Evolutionary conservation across 257 asterid species (phyloP).

Genomic region (Sherardia arvensis): DNA sequence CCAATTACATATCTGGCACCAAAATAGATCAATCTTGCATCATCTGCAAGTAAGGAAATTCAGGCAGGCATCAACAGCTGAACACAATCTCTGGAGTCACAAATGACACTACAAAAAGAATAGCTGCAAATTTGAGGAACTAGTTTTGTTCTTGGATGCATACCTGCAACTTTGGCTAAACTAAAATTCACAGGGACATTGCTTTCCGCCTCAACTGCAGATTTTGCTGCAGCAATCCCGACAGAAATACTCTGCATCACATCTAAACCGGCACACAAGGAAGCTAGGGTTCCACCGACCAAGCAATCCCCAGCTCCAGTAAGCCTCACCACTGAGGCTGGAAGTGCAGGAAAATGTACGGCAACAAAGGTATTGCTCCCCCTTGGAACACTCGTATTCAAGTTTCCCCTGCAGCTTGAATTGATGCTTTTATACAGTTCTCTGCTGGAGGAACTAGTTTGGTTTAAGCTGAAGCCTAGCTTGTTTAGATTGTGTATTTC

Average conservation of each 20-base stretch:
- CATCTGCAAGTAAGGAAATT: constrained; percentile 44
- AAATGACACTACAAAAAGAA: background rate
- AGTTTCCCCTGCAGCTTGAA: constrained; percentile 36
- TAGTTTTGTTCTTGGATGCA: background rate
- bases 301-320: constrained; percentile 96
- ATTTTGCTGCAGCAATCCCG: constrained; percentile 89
- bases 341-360: constrained; percentile 68
- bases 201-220: constrained; percentile 23
- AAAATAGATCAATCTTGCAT: constrained; percentile 43
- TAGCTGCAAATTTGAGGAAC: background rate
- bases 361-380: constrained; percentile 24
- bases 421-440: constrained; percentile 39
- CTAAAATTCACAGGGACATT: background rate
- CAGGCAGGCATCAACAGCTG: background rate
- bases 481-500: constrained; percentile 24
- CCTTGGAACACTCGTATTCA: constrained; percentile 19
- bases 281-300: constrained; percentile 75
- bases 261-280: constrained; percentile 70
- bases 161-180: background rate
- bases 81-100: background rate
- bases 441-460: constrained; percentile 25
- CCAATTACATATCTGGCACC: constrained; percentile 41
- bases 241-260: constrained; percentile 80
- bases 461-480: constrained; percentile 11
- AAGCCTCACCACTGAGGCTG: constrained; percentile 63